phyloP scores from a whole-genome alignment of 495 filamentous ascomycete genomes.

The Platismatia glauca region DNA sequence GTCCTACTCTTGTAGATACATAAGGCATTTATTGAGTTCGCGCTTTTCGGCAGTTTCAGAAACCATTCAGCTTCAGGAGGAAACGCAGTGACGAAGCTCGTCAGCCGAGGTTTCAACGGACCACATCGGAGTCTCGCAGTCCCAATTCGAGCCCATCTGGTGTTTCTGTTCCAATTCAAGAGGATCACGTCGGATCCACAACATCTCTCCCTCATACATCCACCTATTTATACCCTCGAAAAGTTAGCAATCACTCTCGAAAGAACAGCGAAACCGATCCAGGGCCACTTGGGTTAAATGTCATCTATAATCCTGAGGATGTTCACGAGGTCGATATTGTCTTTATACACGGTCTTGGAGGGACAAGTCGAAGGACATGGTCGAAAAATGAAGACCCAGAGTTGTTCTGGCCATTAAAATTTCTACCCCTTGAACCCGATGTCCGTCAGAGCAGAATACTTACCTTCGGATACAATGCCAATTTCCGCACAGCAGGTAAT shows the following conservation, averaged over 20 bases:
- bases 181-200: conserved; percentile 11
- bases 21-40: not conserved
- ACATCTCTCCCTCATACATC: conserved; percentile 1
- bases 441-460: conserved; percentile 26
- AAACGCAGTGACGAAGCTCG: conserved; percentile 17
- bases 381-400: conserved; percentile 27
- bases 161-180: conserved; percentile 3
- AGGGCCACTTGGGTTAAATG: conserved; percentile 29
- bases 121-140: conserved; percentile 15
- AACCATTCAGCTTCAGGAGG: conserved; percentile 17
- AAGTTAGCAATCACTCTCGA: conserved; percentile 8
- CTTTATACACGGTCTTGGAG: conserved; percentile 33
- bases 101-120: conserved; percentile 15
- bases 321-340: conserved; percentile 29
- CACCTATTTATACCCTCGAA: not conserved
- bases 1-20: not conserved
- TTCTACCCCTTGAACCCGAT: conserved; percentile 29
- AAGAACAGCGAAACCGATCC: conserved; percentile 9
- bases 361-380: conserved; percentile 29
- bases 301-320: conserved; percentile 26
- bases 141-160: conserved; percentile 13
- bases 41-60: conserved; percentile 9
- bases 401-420: conserved; percentile 31
- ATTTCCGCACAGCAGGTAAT: conserved; percentile 21
- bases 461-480: conserved; percentile 34